These are phyloP conservation scores for Royoungia palumana DNA, from an alignment of 768 basidiomycete species.

Conservation along the genomic window DNA sequence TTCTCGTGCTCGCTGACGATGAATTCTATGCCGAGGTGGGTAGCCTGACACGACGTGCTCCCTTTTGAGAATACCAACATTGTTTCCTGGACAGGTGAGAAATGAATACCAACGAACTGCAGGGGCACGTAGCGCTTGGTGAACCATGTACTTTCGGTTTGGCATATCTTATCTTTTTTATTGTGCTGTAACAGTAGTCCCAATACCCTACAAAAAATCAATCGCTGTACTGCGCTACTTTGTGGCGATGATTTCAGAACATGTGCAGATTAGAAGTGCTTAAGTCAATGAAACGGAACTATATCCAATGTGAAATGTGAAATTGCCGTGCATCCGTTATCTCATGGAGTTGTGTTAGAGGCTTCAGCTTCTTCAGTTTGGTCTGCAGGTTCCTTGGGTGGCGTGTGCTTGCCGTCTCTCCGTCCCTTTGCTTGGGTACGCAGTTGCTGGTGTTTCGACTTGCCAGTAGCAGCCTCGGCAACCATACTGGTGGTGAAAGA, in stretches of 20 bases:
- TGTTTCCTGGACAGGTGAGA: conserved; percentile 19
- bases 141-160: background rate
- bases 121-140: conserved; percentile 1
- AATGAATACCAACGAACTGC: conserved; percentile 21
- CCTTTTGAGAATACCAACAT: background rate
- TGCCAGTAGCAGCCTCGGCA: conserved; percentile 77
- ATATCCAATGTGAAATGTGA: conserved; percentile 19
- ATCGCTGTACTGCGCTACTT: conserved; percentile 14
- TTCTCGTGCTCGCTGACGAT: conserved; percentile 56
- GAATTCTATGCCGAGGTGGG: conserved; percentile 54
- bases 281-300: conserved; percentile 14
- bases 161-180: background rate
- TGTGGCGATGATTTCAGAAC: conserved; percentile 8
- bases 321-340: conserved; percentile 6
- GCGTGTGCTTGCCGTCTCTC: conserved; percentile 40
- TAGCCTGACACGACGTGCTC: background rate
- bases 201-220: conserved; percentile 10
- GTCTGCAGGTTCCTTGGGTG: conserved; percentile 32
- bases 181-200: conserved; percentile 15
- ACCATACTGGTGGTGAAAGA: conserved; percentile 57
- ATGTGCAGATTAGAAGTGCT: conserved; percentile 22
- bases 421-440: conserved; percentile 25
- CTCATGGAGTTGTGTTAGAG: conserved; percentile 13
- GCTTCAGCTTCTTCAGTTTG: conserved; percentile 18
- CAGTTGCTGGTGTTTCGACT: conserved; percentile 51